Percentiles rank a stretch among this genome's conserved stretches.
Evolutionary conservation across 495 filamentous ascomycete species (phyloP).

Genomic region (Viridothelium virens): DNA sequence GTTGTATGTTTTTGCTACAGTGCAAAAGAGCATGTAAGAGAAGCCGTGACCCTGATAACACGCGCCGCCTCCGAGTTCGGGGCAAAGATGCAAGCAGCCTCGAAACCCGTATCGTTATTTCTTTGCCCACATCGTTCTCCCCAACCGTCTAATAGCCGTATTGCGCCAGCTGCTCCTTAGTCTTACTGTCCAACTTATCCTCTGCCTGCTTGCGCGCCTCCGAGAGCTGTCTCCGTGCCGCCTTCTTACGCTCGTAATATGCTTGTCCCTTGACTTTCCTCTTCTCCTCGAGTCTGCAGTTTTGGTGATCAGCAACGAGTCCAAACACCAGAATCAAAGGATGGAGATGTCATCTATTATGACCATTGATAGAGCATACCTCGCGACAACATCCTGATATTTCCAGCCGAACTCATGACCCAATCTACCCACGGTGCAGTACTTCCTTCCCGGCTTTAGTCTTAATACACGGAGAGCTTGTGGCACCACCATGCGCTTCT

Average conservation of each 20-base stretch:
- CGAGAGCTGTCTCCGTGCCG: constrained; percentile 72
- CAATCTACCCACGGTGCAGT: constrained; percentile 94
- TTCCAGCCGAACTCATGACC: constrained; percentile 99
- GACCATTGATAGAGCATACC: constrained; percentile 53
- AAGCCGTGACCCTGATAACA: not conserved
- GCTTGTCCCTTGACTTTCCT: constrained; percentile 97
- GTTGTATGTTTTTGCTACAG: not conserved
- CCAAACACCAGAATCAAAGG: not conserved
- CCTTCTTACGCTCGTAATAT: constrained; percentile 99
- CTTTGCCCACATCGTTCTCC: constrained; percentile 10
- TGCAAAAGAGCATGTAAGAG: not conserved
- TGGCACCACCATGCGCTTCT: constrained; percentile 98
- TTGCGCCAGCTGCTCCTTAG: constrained; percentile 60
- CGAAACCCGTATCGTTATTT: constrained; percentile 11
- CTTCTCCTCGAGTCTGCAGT: constrained; percentile 86
- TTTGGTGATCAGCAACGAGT: constrained; percentile 36
- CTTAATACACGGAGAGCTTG: constrained; percentile 92
- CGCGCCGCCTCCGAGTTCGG: not conserved
- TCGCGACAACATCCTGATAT: constrained; percentile 96
- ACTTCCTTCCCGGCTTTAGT: constrained; percentile 97
- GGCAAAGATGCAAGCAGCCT: constrained; percentile 12
- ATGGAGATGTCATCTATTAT: not conserved
- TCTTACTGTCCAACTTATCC: constrained; percentile 63
- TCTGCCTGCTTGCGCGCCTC: constrained; percentile 81
- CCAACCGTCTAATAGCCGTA: constrained; percentile 56